These are phyloP conservation scores for Pyrenophora teres DNA, from an alignment of 2,329 filamentous ascomycete species.

Conservation along the genomic window DNA sequence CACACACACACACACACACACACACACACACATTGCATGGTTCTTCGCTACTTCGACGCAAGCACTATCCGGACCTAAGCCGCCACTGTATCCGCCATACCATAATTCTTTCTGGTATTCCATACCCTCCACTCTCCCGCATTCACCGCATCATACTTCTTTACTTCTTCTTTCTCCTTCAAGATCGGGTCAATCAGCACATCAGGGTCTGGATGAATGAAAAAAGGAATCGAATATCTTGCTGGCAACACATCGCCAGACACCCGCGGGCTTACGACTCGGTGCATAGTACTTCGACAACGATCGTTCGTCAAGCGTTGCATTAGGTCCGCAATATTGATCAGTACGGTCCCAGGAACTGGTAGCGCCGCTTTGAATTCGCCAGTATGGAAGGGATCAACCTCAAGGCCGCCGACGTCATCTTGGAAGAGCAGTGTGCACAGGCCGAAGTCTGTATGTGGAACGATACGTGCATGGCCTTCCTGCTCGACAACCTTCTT, in stretches of 20 bases:
- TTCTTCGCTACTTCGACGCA: too few relatives aligned
- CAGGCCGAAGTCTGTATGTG: conserved; percentile 41
- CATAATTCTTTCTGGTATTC: conserved; percentile 40
- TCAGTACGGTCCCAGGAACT: conserved; percentile 28
- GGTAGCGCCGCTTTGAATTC: conserved; percentile 33
- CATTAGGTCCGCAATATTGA: conserved; percentile 34
- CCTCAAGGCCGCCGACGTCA: conserved; percentile 45
- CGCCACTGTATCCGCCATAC: not conserved
- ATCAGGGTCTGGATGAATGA: conserved; percentile 45
- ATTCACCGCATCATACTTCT: conserved; percentile 46
- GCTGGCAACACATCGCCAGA: conserved; percentile 33
- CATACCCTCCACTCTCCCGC: conserved; percentile 44
- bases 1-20: too few relatives aligned
- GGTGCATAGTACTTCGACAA: conserved; percentile 45
- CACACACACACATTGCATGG: too few relatives aligned
- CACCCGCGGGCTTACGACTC: conserved; percentile 41
- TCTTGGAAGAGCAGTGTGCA: conserved; percentile 49
- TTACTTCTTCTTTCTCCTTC: conserved; percentile 38
- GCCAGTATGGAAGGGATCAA: conserved; percentile 34
- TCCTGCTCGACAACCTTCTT: conserved; percentile 27
- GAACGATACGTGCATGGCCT: conserved; percentile 33
- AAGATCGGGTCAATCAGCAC: conserved; percentile 43
- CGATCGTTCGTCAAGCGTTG: conserved; percentile 35
- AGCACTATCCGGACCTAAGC: too few relatives aligned
- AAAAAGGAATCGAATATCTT: conserved; percentile 49